Percentiles rank a stretch among this genome's conserved stretches.
Conservation (phyloP, 192 early-diverging fungal genomes). For the Linnemannia exigua region DNA sequence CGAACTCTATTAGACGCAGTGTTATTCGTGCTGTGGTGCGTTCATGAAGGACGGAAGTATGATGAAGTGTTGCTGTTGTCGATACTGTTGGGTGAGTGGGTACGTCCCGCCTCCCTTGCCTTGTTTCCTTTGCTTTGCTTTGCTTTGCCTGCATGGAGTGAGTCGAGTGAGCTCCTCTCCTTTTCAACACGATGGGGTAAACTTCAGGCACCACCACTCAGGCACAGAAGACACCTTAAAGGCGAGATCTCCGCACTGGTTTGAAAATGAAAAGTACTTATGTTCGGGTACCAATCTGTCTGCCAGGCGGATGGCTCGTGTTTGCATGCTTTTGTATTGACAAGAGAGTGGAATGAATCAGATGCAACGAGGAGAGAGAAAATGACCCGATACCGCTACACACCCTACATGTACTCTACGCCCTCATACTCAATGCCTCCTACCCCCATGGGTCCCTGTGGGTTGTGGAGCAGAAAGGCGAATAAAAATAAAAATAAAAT, state of each 20-base stretch:
- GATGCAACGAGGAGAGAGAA: too few species aligned
- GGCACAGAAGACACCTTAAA: background rate
- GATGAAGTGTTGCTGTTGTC: background rate
- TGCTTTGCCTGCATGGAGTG: background rate
- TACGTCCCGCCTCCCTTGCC: background rate
- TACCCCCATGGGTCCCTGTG: background rate
- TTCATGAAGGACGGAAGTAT: background rate
- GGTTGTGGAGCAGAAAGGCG: constrained; percentile 1
- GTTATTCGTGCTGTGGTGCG: background rate
- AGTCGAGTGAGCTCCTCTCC: background rate
- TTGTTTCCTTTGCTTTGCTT: too few species aligned
- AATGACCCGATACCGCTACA: too few species aligned
- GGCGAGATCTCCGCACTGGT: constrained; percentile 2
- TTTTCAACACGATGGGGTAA: background rate
- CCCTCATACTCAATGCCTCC: background rate
- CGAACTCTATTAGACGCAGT: background rate
- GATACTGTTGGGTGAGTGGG: background rate
- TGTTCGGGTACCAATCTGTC: background rate
- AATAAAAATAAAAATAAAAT: background rate
- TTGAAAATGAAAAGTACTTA: background rate
- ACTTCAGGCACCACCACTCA: constrained; percentile 1
- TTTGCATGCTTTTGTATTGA: too few species aligned
- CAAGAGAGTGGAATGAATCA: background rate
- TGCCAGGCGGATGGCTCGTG: background rate
- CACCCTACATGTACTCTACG: background rate